Evolutionary conservation across 306 rosid genomes (phyloP), one percentile per base, ranked within the genome.

Genomic region (Luffa aegyptiaca): DNA sequence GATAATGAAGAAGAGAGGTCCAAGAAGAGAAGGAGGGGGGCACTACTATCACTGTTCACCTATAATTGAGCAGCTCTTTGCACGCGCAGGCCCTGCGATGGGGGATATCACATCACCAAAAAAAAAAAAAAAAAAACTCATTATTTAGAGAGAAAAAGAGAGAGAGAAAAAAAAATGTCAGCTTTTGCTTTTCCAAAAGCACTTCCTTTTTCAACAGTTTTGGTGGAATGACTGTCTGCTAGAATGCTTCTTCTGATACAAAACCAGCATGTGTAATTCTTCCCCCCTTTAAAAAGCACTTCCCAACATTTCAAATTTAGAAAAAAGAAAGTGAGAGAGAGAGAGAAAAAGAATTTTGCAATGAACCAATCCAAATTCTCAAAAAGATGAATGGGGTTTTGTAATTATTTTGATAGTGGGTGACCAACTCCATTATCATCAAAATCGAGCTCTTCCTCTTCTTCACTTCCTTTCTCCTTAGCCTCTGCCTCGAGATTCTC

Each of bases 111-210:
- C 16, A 74, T 75, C 69, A 12, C 66, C 77, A 72, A 45, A 31
- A 58, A n/a, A n/a, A n/a, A n/a, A n/a, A n/a, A n/a, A n/a, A n/a
- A n/a, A n/a, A 58, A 26, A 58, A 58, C 31, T 26, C 31, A 58
- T 72, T 45, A 45, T 72, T 72, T 26, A 72, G 77, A 72, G 58
- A 48, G 77, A 72, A 52, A 72, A 61, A 74, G 46, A 84, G 52
- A 79, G 36, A 84, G 85, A 70, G 84, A 82, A 82, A 75, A 80
- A 80, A 69, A 51, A 8, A 36, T 51, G 57, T 71, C 98, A 92
- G 93, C 95, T 91, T 92, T 94, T 91, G 84, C 92, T 89, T 92
- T 92, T 86, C 59, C 46, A 45, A 88, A 90, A 85, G 87, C 80
- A 86, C 79, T 85, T 85, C 85, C 89, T 87, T 88, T 88, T 87